phyloP scores from a whole-genome alignment of 2,329 filamentous ascomycete genomes.

The Emergomyces pasteurianus region DNA sequence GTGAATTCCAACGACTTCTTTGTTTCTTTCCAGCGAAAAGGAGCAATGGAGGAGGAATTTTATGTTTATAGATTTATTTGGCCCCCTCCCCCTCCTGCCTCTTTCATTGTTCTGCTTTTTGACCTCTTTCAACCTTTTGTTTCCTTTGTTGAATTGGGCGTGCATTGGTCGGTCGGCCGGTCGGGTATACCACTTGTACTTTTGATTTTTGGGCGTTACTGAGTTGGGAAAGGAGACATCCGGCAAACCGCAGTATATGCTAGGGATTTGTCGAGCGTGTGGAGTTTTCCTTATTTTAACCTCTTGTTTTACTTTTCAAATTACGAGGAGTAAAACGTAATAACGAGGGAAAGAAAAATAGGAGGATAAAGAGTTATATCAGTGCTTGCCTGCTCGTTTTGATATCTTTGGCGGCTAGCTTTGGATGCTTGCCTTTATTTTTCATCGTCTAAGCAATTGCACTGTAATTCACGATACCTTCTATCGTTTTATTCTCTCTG shows the following conservation, averaged over 20 bases:
- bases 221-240: neutral
- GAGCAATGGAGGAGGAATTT: neutral
- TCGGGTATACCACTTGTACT: neutral
- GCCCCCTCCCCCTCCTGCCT: neutral
- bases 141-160: constrained; percentile 1
- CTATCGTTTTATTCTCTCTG: no score
- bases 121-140: neutral
- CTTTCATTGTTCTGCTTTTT: constrained; percentile 1
- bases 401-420: neutral
- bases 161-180: neutral
- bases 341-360: neutral
- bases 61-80: neutral
- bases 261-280: neutral
- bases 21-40: neutral
- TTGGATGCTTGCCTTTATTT: neutral
- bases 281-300: constrained; percentile 1
- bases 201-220: neutral
- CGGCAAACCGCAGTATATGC: neutral
- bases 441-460: neutral
- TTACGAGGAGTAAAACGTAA: neutral
- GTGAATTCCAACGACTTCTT: neutral
- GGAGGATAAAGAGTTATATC: neutral
- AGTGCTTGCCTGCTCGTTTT: neutral
- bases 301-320: neutral
- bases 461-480: neutral